Conservation (phyloP, 73 alveolate species). For the Paraurostyla sp. region DNA sequence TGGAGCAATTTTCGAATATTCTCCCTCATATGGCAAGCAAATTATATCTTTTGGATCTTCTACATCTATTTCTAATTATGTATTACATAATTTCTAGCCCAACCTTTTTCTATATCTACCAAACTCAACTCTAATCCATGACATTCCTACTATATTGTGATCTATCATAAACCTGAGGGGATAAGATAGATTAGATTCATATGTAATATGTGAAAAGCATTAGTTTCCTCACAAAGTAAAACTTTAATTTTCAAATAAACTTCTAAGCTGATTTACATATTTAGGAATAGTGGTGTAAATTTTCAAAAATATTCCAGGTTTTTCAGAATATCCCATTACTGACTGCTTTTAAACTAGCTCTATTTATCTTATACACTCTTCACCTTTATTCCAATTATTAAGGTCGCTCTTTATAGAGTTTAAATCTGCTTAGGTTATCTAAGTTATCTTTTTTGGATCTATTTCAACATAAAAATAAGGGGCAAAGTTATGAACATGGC, state of each 20-base stretch:
- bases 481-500: slow-evolving; percentile 93
- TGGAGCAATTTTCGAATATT: slow-evolving; percentile 97
- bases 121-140: slow-evolving; percentile 90
- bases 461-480: slow-evolving; percentile 97
- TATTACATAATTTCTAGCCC: slow-evolving; percentile 73
- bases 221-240: slow-evolving; percentile 58
- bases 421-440: background rate
- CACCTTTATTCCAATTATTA: background rate
- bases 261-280: slow-evolving; percentile 88
- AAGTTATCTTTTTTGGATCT: slow-evolving; percentile 70
- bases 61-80: slow-evolving; percentile 98
- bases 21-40: slow-evolving; percentile 87
- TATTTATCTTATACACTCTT: background rate
- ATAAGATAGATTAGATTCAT: slow-evolving; percentile 98
- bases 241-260: slow-evolving; percentile 82
- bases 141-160: slow-evolving; percentile 94
- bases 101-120: slow-evolving; percentile 76
- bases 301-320: slow-evolving; percentile 82
- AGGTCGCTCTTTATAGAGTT: background rate
- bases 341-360: slow-evolving; percentile 44
- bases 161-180: slow-evolving; percentile 99
- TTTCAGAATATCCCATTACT: slow-evolving; percentile 83
- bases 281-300: slow-evolving; percentile 89
- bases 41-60: slow-evolving; percentile 82
- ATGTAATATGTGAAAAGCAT: slow-evolving; percentile 84